Evolutionary conservation across 495 filamentous ascomycete species (phyloP).

Genomic region (Aspergillus leporis): DNA sequence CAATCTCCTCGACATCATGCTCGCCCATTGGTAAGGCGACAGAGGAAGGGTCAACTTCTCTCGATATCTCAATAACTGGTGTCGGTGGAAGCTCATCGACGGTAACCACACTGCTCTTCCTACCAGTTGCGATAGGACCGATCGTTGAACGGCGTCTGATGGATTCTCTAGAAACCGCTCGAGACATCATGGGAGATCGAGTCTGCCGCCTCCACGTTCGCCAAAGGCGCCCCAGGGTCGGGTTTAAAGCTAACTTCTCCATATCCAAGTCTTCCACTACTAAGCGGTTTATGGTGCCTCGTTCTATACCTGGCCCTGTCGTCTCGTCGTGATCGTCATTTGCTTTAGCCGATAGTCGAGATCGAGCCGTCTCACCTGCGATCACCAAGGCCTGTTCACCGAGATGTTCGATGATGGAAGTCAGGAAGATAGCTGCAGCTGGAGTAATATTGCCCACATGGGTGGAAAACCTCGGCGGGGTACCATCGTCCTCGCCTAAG

Average conservation of each 20-base stretch:
- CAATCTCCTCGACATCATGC: conserved; percentile 73
- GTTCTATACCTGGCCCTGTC: conserved; percentile 22
- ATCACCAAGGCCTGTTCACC: conserved; percentile 86
- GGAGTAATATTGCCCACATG: conserved; percentile 77
- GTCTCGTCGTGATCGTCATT: conserved; percentile 25
- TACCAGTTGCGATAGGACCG: conserved; percentile 21
- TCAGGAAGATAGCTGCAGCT: conserved; percentile 92
- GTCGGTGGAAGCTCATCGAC: conserved; percentile 31
- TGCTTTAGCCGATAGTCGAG: conserved; percentile 54
- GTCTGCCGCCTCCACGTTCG: conserved; percentile 90
- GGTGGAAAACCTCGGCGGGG: conserved; percentile 54
- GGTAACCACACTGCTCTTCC: conserved; percentile 42
- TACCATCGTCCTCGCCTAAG: conserved; percentile 51
- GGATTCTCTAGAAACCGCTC: conserved; percentile 46
- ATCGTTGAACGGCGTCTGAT: conserved; percentile 37
- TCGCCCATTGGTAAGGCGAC: conserved; percentile 67
- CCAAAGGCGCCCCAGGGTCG: conserved; percentile 87
- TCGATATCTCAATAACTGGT: conserved; percentile 17
- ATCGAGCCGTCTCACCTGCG: conserved; percentile 85
- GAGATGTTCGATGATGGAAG: conserved; percentile 90
- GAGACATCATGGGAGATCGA: conserved; percentile 39
- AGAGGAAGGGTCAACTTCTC: conserved; percentile 46
- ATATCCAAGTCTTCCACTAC: conserved; percentile 89
- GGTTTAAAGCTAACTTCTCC: conserved; percentile 87
- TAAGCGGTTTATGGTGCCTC: conserved; percentile 56